Percentiles rank a stretch among this genome's conserved stretches.
Evolutionary conservation across 2,329 filamentous ascomycete species (phyloP).

Genomic region (Gaeumannomyces sp.): DNA sequence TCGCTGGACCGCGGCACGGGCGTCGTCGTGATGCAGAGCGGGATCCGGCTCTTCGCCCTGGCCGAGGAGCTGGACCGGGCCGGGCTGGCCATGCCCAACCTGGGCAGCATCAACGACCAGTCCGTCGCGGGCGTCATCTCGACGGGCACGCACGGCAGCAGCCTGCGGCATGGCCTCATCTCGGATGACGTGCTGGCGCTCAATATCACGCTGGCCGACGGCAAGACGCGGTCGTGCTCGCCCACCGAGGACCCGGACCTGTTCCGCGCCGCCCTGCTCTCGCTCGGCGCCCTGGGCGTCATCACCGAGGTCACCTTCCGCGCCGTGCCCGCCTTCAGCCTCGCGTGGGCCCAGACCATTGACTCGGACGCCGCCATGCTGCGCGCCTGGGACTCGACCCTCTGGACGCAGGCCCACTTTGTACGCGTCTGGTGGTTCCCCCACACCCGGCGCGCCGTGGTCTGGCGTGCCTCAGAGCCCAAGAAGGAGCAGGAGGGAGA

Average conservation of each 20-base stretch:
- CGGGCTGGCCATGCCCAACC: conserved; percentile 80
- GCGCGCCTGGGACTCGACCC: conserved; percentile 63
- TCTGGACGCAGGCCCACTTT: conserved; percentile 85
- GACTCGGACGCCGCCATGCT: conserved; percentile 60
- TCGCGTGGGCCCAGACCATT: conserved; percentile 80
- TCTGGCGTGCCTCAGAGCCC: conserved; percentile 84
- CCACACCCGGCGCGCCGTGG: conserved; percentile 78
- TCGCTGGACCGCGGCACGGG: conserved; percentile 57
- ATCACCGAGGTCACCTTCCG: conserved; percentile 84
- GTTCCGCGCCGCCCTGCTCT: conserved; percentile 82
- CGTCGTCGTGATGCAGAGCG: conserved; percentile 74
- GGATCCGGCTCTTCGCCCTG: conserved; percentile 73
- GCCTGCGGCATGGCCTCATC: conserved; percentile 73
- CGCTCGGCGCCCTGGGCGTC: conserved; percentile 83
- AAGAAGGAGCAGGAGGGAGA: conserved; percentile 32
- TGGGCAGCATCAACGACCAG: conserved; percentile 93
- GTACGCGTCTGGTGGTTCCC: conserved; percentile 97
- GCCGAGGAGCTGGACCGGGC: conserved; percentile 66
- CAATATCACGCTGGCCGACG: conserved; percentile 76
- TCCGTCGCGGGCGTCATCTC: conserved; percentile 87
- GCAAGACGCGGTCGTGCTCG: conserved; percentile 64
- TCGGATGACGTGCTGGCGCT: conserved; percentile 71
- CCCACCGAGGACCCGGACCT: conserved; percentile 64
- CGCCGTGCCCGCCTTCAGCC: conserved; percentile 72
- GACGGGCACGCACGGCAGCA: conserved; percentile 90